Evolutionary conservation across 805 yeast species (phyloP).

Genomic region (Nakazawaea anatomiae): DNA sequence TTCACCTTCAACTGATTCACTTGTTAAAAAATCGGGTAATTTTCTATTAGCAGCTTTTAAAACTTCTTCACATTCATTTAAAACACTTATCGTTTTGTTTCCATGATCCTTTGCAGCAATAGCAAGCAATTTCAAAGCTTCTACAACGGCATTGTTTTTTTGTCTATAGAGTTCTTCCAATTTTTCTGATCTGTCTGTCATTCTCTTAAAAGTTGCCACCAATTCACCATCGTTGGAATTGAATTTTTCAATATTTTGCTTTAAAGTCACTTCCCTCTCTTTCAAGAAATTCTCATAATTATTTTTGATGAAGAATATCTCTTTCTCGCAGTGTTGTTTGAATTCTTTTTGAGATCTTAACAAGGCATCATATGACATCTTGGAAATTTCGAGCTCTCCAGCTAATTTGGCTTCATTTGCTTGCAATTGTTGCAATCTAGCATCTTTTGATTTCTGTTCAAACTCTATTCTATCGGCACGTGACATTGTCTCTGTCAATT

Average conservation of each 20-base stretch:
- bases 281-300: conserved; percentile 32
- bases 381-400: conserved; percentile 50
- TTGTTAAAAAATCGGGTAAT: conserved; percentile 1
- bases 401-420: conserved; percentile 36
- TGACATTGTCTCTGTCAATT: conserved; percentile 40
- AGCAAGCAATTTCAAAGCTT: conserved; percentile 37
- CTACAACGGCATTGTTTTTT: conserved; percentile 38
- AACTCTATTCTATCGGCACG: conserved; percentile 42
- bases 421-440: conserved; percentile 42
- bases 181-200: conserved; percentile 39
- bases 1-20: not conserved
- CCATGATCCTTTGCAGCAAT: conserved; percentile 41
- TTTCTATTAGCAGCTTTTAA: conserved; percentile 24
- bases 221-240: conserved; percentile 42
- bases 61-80: conserved; percentile 41
- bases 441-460: conserved; percentile 43
- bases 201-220: conserved; percentile 40
- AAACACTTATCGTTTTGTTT: conserved; percentile 36
- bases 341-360: conserved; percentile 46
- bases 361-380: conserved; percentile 54
- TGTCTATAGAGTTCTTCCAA: conserved; percentile 43
- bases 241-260: conserved; percentile 30
- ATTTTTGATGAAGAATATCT: conserved; percentile 31
- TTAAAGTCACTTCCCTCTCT: conserved; percentile 28
- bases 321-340: conserved; percentile 39